Conservation (phyloP, 1,139 yeast species). For the Protomyces lactucae-debilis region DNA sequence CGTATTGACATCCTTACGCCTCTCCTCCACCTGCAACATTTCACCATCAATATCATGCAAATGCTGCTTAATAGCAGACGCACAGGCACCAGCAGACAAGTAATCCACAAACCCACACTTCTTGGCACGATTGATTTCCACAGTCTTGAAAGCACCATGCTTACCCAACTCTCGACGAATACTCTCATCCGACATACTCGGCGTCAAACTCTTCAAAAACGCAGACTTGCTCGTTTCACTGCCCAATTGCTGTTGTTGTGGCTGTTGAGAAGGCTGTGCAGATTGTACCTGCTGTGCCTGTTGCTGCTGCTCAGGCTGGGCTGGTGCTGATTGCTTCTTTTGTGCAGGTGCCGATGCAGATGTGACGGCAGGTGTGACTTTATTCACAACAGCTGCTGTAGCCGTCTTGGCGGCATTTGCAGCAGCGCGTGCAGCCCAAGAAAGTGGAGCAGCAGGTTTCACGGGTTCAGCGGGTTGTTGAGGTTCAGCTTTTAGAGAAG, state of each 20-base stretch:
- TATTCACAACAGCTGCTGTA: conserved; percentile 12
- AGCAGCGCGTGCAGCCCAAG: conserved; percentile 27
- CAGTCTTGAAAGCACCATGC: conserved; percentile 40
- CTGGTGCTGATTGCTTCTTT: conserved; percentile 6
- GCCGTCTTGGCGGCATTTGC: conserved; percentile 26
- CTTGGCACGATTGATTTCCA: conserved; percentile 39
- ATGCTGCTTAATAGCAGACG: conserved; percentile 36
- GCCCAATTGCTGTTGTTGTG: conserved; percentile 20
- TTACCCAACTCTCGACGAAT: conserved; percentile 38
- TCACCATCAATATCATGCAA: conserved; percentile 6
- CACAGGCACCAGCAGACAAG: conserved; percentile 38
- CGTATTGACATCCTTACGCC: conserved; percentile 14
- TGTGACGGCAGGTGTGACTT: conserved; percentile 27
- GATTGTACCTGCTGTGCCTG: background rate
- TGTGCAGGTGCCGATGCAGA: conserved; percentile 8
- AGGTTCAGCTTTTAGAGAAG: background rate
- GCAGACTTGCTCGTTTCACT: conserved; percentile 36
- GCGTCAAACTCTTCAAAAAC: conserved; percentile 41
- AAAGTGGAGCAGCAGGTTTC: conserved; percentile 22
- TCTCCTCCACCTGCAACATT: conserved; percentile 17
- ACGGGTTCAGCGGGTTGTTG: conserved; percentile 1
- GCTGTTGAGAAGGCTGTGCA: background rate
- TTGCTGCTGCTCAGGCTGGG: background rate
- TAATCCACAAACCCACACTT: conserved; percentile 44
- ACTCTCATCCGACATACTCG: conserved; percentile 36